Evolutionary conservation across 495 filamentous ascomycete species (phyloP).

Genomic region (Staphylotrichum longicolle): DNA sequence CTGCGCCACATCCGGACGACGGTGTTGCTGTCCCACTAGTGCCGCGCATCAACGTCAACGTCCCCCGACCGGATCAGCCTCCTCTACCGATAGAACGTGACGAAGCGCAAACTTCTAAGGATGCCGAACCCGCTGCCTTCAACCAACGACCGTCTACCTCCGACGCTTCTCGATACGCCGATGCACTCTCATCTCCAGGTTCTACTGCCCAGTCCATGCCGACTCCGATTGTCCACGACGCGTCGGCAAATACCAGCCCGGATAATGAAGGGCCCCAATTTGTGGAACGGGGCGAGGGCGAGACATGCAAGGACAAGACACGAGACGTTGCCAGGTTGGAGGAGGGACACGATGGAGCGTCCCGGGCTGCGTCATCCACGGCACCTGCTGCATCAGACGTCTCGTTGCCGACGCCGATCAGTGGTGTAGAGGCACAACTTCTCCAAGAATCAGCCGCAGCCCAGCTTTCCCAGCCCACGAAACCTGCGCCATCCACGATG

Average conservation of each 20-base stretch:
- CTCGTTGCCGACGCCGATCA: conserved; percentile 9
- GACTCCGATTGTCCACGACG: conserved; percentile 42
- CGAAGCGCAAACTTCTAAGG: conserved; percentile 12
- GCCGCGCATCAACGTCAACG: conserved; percentile 8
- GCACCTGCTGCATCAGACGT: conserved; percentile 19
- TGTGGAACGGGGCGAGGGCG: conserved; percentile 32
- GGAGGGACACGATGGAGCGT: conserved; percentile 15
- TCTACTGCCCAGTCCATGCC: conserved; percentile 45
- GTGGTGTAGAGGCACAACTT: conserved; percentile 43
- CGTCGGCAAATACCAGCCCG: conserved; percentile 53
- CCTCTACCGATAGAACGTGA: conserved; percentile 12
- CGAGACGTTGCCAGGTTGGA: conserved; percentile 5
- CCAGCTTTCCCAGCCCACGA: conserved; percentile 16
- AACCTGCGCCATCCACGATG: background rate
- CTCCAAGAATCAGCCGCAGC: conserved; percentile 41
- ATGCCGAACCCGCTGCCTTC: conserved; percentile 2
- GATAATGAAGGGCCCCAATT: conserved; percentile 51
- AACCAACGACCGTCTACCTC: conserved; percentile 17
- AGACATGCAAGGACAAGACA: conserved; percentile 23
- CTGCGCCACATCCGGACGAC: background rate
- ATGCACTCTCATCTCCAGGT: conserved; percentile 45
- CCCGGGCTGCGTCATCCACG: background rate
- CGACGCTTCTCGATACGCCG: conserved; percentile 29
- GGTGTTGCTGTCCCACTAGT: background rate
- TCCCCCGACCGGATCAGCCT: background rate